Percentiles rank a stretch among this genome's conserved stretches.
Conservation (phyloP, 2,329 filamentous ascomycete species). For the Diplocarpon mali region DNA sequence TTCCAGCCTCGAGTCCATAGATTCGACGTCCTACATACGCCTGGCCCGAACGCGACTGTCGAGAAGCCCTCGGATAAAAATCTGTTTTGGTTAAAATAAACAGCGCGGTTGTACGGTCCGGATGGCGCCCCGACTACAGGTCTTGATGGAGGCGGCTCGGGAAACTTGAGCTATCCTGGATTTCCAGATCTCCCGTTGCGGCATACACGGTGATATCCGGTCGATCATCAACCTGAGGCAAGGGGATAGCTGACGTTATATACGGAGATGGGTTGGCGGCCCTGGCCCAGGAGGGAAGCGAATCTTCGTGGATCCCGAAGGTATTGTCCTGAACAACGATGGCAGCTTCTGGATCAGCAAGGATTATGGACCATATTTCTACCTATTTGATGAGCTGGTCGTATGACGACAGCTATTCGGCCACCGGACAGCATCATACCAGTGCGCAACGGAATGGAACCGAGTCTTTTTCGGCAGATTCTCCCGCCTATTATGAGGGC, state of each 20-base stretch:
- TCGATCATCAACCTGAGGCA: background rate
- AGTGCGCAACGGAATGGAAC: conserved; percentile 48
- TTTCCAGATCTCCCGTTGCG: conserved; percentile 52
- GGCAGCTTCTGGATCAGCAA: conserved; percentile 54
- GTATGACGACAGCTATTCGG: conserved; percentile 50
- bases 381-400: conserved; percentile 49
- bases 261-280: conserved; percentile 53
- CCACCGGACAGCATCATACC: conserved; percentile 56
- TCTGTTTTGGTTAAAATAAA: conserved; percentile 53
- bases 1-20: conserved; percentile 59
- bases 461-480: conserved; percentile 52
- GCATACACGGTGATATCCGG: conserved; percentile 34
- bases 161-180: conserved; percentile 41
- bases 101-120: conserved; percentile 52
- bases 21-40: conserved; percentile 48
- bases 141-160: conserved; percentile 47
- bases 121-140: conserved; percentile 51
- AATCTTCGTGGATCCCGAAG: conserved; percentile 55
- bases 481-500: conserved; percentile 45
- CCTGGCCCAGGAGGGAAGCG: conserved; percentile 46
- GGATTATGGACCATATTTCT: conserved; percentile 61
- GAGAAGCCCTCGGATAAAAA: conserved; percentile 46
- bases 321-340: conserved; percentile 47
- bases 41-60: conserved; percentile 38
- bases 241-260: background rate